Evolutionary conservation across 257 asterid genomes (phyloP).

Genomic region (Sherardia arvensis): DNA sequence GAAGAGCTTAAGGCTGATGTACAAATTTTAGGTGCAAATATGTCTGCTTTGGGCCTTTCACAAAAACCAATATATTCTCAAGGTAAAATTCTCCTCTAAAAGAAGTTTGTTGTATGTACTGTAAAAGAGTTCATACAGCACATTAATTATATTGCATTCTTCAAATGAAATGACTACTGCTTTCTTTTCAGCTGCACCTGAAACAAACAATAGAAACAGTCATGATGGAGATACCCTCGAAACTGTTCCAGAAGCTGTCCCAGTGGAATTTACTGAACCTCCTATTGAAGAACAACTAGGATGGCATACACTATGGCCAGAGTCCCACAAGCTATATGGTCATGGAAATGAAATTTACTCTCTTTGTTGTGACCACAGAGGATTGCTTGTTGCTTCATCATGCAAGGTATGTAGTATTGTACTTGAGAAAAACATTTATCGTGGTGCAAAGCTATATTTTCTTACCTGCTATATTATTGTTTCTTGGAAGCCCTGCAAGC

Average conservation of each 20-base stretch:
- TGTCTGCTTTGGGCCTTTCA: slow-evolving; percentile 94
- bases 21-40: slow-evolving; percentile 94
- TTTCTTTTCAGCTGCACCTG: slow-evolving; percentile 39
- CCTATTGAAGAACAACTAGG: slow-evolving; percentile 93
- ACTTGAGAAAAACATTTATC: background rate
- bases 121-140: background rate
- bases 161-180: background rate
- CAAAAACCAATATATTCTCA: slow-evolving; percentile 92
- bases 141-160: background rate
- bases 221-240: slow-evolving; percentile 65
- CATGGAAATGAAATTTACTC: slow-evolving; percentile 93
- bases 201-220: slow-evolving; percentile 33
- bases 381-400: slow-evolving; percentile 84
- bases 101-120: background rate
- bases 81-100: slow-evolving; percentile 32
- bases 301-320: slow-evolving; percentile 94
- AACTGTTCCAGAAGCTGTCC: slow-evolving; percentile 93
- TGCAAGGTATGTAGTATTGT: slow-evolving; percentile 59
- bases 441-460: too few species aligned
- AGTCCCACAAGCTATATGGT: slow-evolving; percentile 93
- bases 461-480: background rate
- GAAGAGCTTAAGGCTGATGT: slow-evolving; percentile 54
- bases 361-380: slow-evolving; percentile 67
- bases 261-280: slow-evolving; percentile 78
- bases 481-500: background rate